These are phyloP conservation scores for Rhododendron ovatum DNA, from an alignment of 148 eudicot genomes.

Conservation along the genomic window DNA sequence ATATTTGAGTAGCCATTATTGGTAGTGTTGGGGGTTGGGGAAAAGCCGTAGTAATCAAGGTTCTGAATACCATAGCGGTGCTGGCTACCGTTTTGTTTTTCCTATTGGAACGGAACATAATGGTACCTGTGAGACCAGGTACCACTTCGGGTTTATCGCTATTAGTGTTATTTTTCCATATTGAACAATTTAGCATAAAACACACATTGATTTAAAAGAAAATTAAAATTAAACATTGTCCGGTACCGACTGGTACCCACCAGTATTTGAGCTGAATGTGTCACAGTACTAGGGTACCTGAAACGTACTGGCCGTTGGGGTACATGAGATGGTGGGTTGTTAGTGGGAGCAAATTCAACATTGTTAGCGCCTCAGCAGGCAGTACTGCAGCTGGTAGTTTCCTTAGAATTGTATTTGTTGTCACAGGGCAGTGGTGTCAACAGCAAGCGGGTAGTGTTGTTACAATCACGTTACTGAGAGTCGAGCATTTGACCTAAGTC, in stretches of 20 bases:
- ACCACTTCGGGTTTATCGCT: background rate
- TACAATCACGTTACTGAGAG: background rate
- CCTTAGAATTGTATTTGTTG: background rate
- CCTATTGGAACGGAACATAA: background rate
- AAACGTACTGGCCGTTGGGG: background rate
- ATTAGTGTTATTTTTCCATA: background rate
- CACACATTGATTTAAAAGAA: too few relatives aligned
- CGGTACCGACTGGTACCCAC: background rate
- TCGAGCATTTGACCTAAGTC: background rate
- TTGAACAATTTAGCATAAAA: too few relatives aligned
- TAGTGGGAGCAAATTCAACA: background rate
- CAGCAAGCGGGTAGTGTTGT: background rate
- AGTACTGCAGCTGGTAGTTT: slow-evolving; percentile 5
- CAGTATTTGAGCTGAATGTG: background rate
- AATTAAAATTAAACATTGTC: too few relatives aligned
- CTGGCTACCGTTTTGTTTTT: background rate
- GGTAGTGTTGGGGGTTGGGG: background rate
- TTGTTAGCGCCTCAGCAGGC: background rate
- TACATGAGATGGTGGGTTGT: background rate
- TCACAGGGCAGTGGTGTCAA: background rate
- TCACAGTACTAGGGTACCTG: background rate
- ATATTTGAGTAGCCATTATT: background rate
- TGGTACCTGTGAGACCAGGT: background rate
- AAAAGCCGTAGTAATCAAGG: background rate
- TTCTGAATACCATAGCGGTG: background rate